These are phyloP conservation scores for Inonotus hispidus DNA, from an alignment of 1,284 basidiomycete genomes.

Conservation along the genomic window DNA sequence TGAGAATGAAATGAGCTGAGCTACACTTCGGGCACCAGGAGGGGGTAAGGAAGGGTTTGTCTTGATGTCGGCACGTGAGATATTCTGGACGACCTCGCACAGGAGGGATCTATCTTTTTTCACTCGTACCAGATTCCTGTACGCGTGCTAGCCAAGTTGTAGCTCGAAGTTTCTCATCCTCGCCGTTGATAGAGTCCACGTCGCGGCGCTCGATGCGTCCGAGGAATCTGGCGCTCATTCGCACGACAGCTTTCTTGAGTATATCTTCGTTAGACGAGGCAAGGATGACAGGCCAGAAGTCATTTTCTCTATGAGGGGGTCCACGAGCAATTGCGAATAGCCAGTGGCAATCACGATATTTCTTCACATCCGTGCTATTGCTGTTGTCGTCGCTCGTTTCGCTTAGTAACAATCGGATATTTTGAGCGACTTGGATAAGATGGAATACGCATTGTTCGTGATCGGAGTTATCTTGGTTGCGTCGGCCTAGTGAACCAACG, in stretches of 20 bases:
- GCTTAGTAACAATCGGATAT: conserved; percentile 35
- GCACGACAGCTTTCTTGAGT: conserved; percentile 57
- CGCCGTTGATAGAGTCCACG: conserved; percentile 2
- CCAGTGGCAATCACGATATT: conserved; percentile 25
- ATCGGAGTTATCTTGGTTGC: background rate
- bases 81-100: conserved; percentile 55
- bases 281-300: conserved; percentile 40
- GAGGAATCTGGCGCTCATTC: conserved; percentile 58
- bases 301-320: conserved; percentile 28
- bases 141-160: conserved; percentile 8
- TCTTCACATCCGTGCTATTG: conserved; percentile 8
- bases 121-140: conserved; percentile 30
- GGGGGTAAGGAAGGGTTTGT: conserved; percentile 59
- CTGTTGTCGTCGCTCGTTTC: conserved; percentile 24
- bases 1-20: conserved; percentile 47
- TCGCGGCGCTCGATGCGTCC: conserved; percentile 39
- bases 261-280: conserved; percentile 48
- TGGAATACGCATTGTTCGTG: conserved; percentile 42
- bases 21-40: conserved; percentile 52
- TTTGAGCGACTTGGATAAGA: conserved; percentile 45
- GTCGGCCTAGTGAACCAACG: conserved; percentile 42
- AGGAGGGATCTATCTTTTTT: conserved; percentile 36
- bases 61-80: conserved; percentile 34
- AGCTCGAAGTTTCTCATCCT: background rate
- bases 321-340: conserved; percentile 55